Conservation (phyloP, 2,329 filamentous ascomycete species). For the Xylariaceae sp. region DNA sequence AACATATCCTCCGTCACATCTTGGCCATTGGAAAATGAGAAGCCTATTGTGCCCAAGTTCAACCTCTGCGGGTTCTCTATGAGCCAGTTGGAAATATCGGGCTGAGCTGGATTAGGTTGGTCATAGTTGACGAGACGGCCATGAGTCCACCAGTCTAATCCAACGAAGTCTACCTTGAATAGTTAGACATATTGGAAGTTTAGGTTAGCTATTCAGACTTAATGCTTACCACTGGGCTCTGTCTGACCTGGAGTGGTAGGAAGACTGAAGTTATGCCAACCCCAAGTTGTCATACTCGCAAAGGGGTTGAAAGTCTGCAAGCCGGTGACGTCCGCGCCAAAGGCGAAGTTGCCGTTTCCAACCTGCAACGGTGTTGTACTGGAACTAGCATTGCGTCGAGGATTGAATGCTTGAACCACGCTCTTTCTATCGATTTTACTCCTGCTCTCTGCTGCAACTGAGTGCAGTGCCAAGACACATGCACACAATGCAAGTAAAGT, state of each 20-base stretch:
- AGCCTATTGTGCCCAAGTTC: constrained; percentile 46
- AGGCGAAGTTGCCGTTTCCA: constrained; percentile 48
- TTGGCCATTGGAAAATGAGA: constrained; percentile 39
- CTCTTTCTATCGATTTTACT: constrained; percentile 29
- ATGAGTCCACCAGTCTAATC: constrained; percentile 42
- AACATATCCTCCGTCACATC: constrained; percentile 41
- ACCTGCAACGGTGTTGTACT: constrained; percentile 49
- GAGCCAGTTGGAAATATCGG: constrained; percentile 41
- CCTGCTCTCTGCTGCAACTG: constrained; percentile 6
- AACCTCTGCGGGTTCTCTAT: constrained; percentile 49
- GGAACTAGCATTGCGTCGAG: constrained; percentile 44
- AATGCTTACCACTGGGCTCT: constrained; percentile 30
- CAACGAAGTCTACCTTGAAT: constrained; percentile 34
- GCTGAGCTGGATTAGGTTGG: constrained; percentile 38
- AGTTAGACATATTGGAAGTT: background rate
- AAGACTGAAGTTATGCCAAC: constrained; percentile 47
- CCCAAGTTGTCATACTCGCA: constrained; percentile 45
- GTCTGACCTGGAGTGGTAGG: constrained; percentile 38
- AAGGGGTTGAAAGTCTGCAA: constrained; percentile 45
- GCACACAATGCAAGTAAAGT: constrained; percentile 4
- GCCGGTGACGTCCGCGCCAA: constrained; percentile 44
- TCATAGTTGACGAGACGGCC: constrained; percentile 39
- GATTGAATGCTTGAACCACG: constrained; percentile 42
- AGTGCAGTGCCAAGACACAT: constrained; percentile 5
- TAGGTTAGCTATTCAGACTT: background rate